Conservation (phyloP, 2,329 filamentous ascomycete genomes). For the Diaporthe caulivora region DNA sequence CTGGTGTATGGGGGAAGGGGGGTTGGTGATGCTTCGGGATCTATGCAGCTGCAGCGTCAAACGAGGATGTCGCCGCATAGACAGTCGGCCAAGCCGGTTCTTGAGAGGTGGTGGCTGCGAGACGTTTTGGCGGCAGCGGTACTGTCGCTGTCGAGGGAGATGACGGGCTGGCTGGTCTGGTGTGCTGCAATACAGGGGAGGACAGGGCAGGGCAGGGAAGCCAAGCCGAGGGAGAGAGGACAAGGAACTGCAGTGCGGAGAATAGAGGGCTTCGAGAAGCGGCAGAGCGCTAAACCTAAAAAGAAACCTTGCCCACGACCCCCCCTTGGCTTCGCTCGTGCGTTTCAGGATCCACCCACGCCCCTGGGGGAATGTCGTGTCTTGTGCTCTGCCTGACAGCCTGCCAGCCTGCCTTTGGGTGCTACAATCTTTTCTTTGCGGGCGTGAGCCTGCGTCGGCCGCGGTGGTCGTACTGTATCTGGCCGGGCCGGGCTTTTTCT, state of each 20-base stretch:
- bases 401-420: constrained; percentile 1
- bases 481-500: background rate
- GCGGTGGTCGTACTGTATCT: background rate
- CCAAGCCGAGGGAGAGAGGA: background rate
- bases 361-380: constrained; percentile 26
- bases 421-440: background rate
- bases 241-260: constrained; percentile 36
- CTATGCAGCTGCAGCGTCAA: constrained; percentile 10
- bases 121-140: constrained; percentile 16
- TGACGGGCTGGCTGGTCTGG: background rate
- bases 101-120: constrained; percentile 17
- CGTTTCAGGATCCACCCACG: constrained; percentile 37
- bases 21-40: constrained; percentile 22
- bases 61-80: constrained; percentile 26
- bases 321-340: constrained; percentile 22
- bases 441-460: constrained; percentile 32
- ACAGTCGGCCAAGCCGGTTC: constrained; percentile 28
- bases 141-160: background rate
- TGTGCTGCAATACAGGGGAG: constrained; percentile 15
- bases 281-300: constrained; percentile 37
- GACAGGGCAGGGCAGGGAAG: background rate
- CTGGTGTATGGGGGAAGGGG: background rate
- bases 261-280: constrained; percentile 39
- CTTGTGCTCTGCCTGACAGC: background rate
- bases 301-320: constrained; percentile 19